Evolutionary conservation across 768 basidiomycete genomes (phyloP).

Genomic region (Tubosaeta sp.): DNA sequence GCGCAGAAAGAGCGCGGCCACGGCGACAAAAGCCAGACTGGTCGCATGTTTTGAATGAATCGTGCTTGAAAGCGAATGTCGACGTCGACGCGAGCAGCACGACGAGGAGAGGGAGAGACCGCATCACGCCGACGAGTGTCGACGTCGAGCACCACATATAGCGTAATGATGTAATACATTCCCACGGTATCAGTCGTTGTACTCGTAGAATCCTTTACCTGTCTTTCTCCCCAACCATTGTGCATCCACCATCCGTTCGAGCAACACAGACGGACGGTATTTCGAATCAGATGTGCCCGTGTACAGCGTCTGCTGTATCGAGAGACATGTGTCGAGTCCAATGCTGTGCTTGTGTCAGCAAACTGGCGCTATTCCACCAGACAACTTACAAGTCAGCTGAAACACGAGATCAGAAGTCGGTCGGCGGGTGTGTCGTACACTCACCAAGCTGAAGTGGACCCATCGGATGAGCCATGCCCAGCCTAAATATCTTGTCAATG

Average conservation of each 20-base stretch:
- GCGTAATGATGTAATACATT: slow-evolving; percentile 8
- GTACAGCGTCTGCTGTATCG: slow-evolving; percentile 88
- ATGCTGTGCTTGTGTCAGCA: slow-evolving; percentile 49
- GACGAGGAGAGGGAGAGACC: slow-evolving; percentile 27
- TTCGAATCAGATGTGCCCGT: slow-evolving; percentile 90
- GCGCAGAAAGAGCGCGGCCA: slow-evolving; percentile 76
- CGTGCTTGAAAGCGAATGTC: slow-evolving; percentile 59
- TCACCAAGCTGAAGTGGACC: slow-evolving; percentile 84
- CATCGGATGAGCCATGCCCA: slow-evolving; percentile 96
- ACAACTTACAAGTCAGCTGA: slow-evolving; percentile 31
- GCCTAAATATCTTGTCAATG: slow-evolving; percentile 89
- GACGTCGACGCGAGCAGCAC: slow-evolving; percentile 29
- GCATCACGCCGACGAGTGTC: slow-evolving; percentile 8
- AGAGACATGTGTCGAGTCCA: slow-evolving; percentile 94
- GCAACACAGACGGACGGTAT: slow-evolving; percentile 85
- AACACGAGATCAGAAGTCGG: slow-evolving; percentile 4
- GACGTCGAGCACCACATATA: not conserved
- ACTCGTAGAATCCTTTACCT: slow-evolving; percentile 94
- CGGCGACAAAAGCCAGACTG: slow-evolving; percentile 94
- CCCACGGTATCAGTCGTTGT: slow-evolving; percentile 34
- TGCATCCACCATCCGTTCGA: slow-evolving; percentile 96
- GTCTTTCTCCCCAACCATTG: slow-evolving; percentile 91
- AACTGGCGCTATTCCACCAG: not conserved
- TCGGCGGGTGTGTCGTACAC: not conserved
- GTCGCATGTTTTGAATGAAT: slow-evolving; percentile 94